Conservation (phyloP, 441 rosid species). For the Capsella rubella region DNA sequence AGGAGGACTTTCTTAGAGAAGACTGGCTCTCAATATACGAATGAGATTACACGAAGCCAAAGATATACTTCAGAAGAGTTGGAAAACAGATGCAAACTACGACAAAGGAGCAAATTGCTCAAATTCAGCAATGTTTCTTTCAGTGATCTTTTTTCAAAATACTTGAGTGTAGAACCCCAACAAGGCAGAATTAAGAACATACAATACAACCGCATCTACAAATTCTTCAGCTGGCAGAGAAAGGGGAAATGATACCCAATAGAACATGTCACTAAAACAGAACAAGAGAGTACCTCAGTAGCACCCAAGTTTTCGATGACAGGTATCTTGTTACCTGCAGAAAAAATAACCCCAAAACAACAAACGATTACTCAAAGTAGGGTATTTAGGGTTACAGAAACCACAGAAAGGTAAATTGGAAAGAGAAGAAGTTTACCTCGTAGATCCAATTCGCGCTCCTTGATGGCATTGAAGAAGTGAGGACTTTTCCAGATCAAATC, state of each 20-base stretch:
- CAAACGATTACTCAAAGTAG: conserved; percentile 6
- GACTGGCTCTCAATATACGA: not conserved
- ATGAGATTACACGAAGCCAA: not conserved
- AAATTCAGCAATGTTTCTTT: conserved; percentile 1
- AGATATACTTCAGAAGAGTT: not conserved
- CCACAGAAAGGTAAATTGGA: conserved; percentile 16
- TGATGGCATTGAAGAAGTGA: conserved; percentile 96
- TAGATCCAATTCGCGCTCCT: conserved; percentile 95
- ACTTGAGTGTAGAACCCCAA: not conserved
- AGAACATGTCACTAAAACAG: not conserved
- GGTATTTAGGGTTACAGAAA: conserved; percentile 28
- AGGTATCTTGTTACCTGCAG: conserved; percentile 89
- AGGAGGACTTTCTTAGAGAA: not conserved
- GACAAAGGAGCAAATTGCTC: conserved; percentile 4
- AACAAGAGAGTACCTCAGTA: conserved; percentile 71
- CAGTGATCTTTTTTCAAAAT: not conserved
- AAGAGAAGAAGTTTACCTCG: conserved; percentile 60
- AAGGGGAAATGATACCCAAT: not conserved
- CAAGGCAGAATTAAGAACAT: not conserved
- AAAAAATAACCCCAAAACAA: not conserved
- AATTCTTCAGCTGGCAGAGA: conserved; percentile 3
- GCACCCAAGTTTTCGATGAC: conserved; percentile 98
- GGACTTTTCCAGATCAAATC: conserved; percentile 97
- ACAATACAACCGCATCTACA: not conserved
- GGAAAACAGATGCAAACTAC: conserved; percentile 11